Conservation (phyloP, 495 filamentous ascomycete species). For the Aspergillus olivimuriae region DNA sequence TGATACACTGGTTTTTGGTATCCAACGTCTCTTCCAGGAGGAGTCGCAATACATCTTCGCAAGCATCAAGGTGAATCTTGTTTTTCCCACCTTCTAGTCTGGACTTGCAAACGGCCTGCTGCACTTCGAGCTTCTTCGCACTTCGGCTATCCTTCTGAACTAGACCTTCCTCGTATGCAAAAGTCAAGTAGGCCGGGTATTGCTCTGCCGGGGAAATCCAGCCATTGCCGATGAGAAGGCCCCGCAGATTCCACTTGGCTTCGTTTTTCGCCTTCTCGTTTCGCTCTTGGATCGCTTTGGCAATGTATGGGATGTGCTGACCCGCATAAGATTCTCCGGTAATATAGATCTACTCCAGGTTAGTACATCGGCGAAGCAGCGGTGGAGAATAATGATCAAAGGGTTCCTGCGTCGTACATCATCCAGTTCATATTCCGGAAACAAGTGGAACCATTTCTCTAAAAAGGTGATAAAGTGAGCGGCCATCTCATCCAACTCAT, state of each 20-base stretch:
- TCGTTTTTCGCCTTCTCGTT: conserved; percentile 46
- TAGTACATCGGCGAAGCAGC: conserved; percentile 17
- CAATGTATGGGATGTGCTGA: conserved; percentile 95
- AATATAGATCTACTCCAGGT: conserved; percentile 68
- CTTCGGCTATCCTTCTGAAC: conserved; percentile 57
- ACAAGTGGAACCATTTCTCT: conserved; percentile 81
- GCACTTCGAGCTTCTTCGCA: conserved; percentile 60
- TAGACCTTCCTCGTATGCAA: conserved; percentile 66
- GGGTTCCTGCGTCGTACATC: too few species aligned
- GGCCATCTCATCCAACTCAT: conserved; percentile 84
- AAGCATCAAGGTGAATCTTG: conserved; percentile 58
- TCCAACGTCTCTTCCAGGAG: conserved; percentile 57
- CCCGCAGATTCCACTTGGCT: conserved; percentile 68
- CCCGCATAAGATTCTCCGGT: conserved; percentile 96
- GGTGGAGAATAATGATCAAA: not conserved
- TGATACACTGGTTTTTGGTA: conserved; percentile 58
- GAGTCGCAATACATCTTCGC: conserved; percentile 66
- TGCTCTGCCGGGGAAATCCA: conserved; percentile 91
- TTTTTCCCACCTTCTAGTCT: conserved; percentile 48
- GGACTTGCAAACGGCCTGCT: conserved; percentile 59
- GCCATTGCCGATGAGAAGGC: conserved; percentile 90
- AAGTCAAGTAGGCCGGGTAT: conserved; percentile 81
- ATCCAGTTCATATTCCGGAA: conserved; percentile 87
- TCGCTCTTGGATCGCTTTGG: conserved; percentile 76
- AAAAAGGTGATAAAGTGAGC: conserved; percentile 81